Conservation (phyloP, 23 red algal species). For the Gracilaria gracilis region DNA sequence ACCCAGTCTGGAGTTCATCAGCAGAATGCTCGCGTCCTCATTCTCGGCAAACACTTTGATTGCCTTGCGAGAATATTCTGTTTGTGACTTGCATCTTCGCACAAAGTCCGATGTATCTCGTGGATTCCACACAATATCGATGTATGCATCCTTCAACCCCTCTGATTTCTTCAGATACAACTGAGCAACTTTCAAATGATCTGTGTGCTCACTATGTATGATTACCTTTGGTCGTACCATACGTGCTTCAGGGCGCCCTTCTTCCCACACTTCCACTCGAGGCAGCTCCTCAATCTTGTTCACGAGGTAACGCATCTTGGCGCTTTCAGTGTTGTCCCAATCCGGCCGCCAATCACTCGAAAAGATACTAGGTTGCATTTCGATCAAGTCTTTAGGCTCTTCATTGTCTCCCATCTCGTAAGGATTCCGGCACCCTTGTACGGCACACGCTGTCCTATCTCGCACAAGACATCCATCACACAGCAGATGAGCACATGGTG, state of each 20-base stretch:
- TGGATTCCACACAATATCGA: constrained; percentile 51
- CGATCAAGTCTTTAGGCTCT: constrained; percentile 86
- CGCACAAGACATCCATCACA: constrained; percentile 55
- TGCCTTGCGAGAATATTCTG: constrained; percentile 43
- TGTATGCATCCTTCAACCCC: constrained; percentile 36
- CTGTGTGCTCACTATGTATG: constrained; percentile 71
- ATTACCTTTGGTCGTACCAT: constrained; percentile 79
- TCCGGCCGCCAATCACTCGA: constrained; percentile 50
- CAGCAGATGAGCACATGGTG: constrained; percentile 62
- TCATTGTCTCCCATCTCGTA: constrained; percentile 26
- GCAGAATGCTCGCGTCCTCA: constrained; percentile 36
- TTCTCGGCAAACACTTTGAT: constrained; percentile 39
- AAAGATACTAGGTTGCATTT: constrained; percentile 79
- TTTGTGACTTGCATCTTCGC: constrained; percentile 17
- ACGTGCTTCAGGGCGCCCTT: background rate
- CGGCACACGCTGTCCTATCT: constrained; percentile 39
- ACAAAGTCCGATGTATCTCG: constrained; percentile 20
- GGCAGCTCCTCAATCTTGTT: constrained; percentile 64
- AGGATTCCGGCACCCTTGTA: background rate
- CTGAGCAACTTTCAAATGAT: constrained; percentile 72
- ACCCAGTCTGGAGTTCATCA: constrained; percentile 61
- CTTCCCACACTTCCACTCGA: background rate
- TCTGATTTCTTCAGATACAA: constrained; percentile 43
- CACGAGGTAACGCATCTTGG: constrained; percentile 86
- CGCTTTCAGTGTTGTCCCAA: constrained; percentile 74